Conservation (phyloP, 192 early-diverging fungal genomes). For the Gaertneriomyces semiglobifer region DNA sequence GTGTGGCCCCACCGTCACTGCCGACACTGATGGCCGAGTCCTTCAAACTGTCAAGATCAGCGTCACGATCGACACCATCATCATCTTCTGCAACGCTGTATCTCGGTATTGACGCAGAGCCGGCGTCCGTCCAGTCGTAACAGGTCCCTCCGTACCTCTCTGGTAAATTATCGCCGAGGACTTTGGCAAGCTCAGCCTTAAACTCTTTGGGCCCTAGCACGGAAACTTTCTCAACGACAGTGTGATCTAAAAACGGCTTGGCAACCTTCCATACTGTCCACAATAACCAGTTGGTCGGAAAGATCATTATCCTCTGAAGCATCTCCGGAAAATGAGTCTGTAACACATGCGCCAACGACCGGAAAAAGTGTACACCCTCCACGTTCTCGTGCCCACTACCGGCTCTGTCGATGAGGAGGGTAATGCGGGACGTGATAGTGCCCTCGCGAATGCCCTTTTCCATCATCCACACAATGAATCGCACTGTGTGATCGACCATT, state of each 20-base stretch:
- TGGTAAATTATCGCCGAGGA: slow-evolving; percentile 1
- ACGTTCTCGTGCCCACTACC: slow-evolving; percentile 9
- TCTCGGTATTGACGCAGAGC: not conserved
- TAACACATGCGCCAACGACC: slow-evolving; percentile 14
- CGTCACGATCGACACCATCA: slow-evolving; percentile 1
- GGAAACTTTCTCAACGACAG: slow-evolving; percentile 19
- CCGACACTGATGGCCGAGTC: slow-evolving; percentile 17
- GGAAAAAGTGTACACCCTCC: slow-evolving; percentile 27
- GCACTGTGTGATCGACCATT: slow-evolving; percentile 21
- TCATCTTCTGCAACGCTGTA: slow-evolving; percentile 5
- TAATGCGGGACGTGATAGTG: slow-evolving; percentile 19
- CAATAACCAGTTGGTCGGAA: slow-evolving; percentile 31
- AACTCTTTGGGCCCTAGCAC: slow-evolving; percentile 22
- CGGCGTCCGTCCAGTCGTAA: slow-evolving; percentile 22
- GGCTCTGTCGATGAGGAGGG: slow-evolving; percentile 16
- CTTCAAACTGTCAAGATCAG: not conserved
- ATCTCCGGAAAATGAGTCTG: slow-evolving; percentile 30
- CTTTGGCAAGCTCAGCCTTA: slow-evolving; percentile 1
- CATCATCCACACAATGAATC: slow-evolving; percentile 27
- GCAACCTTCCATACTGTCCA: slow-evolving; percentile 28
- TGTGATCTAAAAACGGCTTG: slow-evolving; percentile 28
- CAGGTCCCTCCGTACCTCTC: slow-evolving; percentile 23
- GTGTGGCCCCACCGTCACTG: slow-evolving; percentile 4
- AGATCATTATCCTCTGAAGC: slow-evolving; percentile 26
- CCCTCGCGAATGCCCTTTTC: slow-evolving; percentile 27